A percentile compares a stretch with the other conserved stretches of the same genome.
These are phyloP conservation scores for Kodamaea sp. DNA, from an alignment of 1,139 yeast genomes.

Conservation along the genomic window DNA sequence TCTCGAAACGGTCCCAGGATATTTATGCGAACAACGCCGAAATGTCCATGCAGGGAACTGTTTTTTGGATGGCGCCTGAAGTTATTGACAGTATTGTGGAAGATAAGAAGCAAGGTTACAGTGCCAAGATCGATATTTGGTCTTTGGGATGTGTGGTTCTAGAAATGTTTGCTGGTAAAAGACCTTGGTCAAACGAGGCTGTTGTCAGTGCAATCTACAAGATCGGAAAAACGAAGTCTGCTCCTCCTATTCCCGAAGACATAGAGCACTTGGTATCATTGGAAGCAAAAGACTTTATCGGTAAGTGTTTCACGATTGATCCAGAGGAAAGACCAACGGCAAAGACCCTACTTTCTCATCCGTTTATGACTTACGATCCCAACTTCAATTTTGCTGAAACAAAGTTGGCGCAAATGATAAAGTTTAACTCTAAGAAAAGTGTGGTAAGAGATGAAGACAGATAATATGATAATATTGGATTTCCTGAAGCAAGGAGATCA, in stretches of 20 bases:
- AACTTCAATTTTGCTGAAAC: slow-evolving; percentile 66
- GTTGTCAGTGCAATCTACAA: slow-evolving; percentile 77
- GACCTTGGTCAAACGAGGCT: slow-evolving; percentile 83
- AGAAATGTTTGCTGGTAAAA: slow-evolving; percentile 88
- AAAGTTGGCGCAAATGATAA: slow-evolving; percentile 53
- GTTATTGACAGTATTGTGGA: slow-evolving; percentile 80
- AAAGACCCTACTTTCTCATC: slow-evolving; percentile 57
- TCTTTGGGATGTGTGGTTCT: slow-evolving; percentile 93
- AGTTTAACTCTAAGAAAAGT: slow-evolving; percentile 31
- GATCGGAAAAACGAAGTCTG: slow-evolving; percentile 72
- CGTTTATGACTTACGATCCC: slow-evolving; percentile 52
- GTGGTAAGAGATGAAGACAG: slow-evolving; percentile 7
- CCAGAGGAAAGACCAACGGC: slow-evolving; percentile 92
- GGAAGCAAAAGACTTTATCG: slow-evolving; percentile 70
- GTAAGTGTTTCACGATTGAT: slow-evolving; percentile 76
- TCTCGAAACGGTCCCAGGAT: slow-evolving; percentile 83
- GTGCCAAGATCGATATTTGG: slow-evolving; percentile 95
- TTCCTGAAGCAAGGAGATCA: no score
- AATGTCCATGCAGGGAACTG: slow-evolving; percentile 94
- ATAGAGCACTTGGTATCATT: slow-evolving; percentile 62
- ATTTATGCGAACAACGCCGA: slow-evolving; percentile 90
- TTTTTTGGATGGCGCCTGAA: slow-evolving; percentile 99
- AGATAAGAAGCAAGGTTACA: slow-evolving; percentile 86
- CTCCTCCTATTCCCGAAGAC: slow-evolving; percentile 95
- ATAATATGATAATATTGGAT: no score